Base-by-base conservation (phyloP, 805 yeast genomes). In the Pichia exigua region DNA sequence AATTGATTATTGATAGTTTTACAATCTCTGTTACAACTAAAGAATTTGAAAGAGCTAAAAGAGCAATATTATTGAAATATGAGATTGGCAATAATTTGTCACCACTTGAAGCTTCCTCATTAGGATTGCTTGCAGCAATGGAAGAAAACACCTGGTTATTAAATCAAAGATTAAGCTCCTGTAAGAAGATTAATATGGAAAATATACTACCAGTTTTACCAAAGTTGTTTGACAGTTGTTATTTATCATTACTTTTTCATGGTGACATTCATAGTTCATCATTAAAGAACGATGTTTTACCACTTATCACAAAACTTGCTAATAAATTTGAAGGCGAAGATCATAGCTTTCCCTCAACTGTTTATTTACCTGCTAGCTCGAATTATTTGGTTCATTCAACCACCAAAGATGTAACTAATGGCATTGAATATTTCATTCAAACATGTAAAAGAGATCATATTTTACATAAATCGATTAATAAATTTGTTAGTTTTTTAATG, bases 131-230 rank as follows among this genome's bases (percentile, higher is more conserved):
- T 43, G 73, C 78, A 18, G 67, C 77, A 0, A 56, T 85, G 38
- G 95, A 86, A 54, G 78, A 78, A 52, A 66, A 74, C 45, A 69
- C 78, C 30, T 80, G 82, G 79, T 60, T 74, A 1, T 54, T 82
- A 2, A 78, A 81, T 26, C 79, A 78, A 32, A 68, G 89, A 56
- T 57, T 78, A 17, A 79, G 76, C n/a, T 76, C 78, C 0, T 59
- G 84, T 38, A 85, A 83, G 54, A 72, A 74, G 10, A 57, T 77
- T 8, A 77, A 75, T 26, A 51, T 68, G 9, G 64, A 66, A 0
- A 59, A 64, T 0, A 65, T 81, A 45, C 58, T 59, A 20, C 15
- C 51, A 0, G 66, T 75, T 47, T 62, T 71, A 7, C 15, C 46
- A 0, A 5, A 42, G 0, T 65, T 78, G 26, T 56, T 70, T 10